Percentiles rank a stretch among this genome's conserved stretches.
These are phyloP conservation scores for Mortierella sp. DNA, from an alignment of 371 early-diverging fungal genomes.

Conservation along the genomic window DNA sequence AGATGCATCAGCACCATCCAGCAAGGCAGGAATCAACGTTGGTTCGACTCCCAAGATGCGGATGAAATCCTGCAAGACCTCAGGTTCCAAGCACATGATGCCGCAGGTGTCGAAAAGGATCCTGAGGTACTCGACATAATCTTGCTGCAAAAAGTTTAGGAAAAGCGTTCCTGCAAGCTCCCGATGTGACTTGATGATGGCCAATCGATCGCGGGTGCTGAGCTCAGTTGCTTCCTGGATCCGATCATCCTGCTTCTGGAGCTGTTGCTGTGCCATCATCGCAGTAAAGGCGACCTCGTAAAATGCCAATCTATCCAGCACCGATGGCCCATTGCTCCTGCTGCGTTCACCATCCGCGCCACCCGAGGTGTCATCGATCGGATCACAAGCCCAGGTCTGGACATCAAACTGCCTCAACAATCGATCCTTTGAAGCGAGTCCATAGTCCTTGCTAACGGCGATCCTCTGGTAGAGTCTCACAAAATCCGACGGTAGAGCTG, in stretches of 20 bases:
- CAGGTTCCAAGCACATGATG: constrained; percentile 52
- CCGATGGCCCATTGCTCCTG: constrained; percentile 4
- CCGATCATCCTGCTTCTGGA: constrained; percentile 43
- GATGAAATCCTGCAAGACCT: constrained; percentile 49
- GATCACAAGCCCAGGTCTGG: constrained; percentile 42
- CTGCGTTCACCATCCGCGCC: neutral
- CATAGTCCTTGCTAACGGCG: constrained; percentile 49
- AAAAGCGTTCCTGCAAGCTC: constrained; percentile 51
- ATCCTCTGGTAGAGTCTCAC: constrained; percentile 40
- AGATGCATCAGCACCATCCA: constrained; percentile 34
- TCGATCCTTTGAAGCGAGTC: constrained; percentile 39
- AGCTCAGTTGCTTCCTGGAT: constrained; percentile 45
- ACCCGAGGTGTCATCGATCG: neutral
- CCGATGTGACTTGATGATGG: constrained; percentile 52
- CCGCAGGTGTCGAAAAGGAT: constrained; percentile 53
- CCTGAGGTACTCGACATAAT: constrained; percentile 49
- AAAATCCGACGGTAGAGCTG: constrained; percentile 34
- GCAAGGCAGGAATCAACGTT: constrained; percentile 33
- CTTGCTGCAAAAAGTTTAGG: constrained; percentile 45
- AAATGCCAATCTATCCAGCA: constrained; percentile 30
- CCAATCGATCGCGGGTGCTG: constrained; percentile 43
- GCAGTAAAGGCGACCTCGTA: constrained; percentile 44
- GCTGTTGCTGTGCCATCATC: constrained; percentile 50
- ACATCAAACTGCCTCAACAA: constrained; percentile 54
- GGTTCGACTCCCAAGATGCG: constrained; percentile 56